phyloP scores from a whole-genome alignment of 2,329 filamentous ascomycete genomes.

The Alternaria incomplexa region DNA sequence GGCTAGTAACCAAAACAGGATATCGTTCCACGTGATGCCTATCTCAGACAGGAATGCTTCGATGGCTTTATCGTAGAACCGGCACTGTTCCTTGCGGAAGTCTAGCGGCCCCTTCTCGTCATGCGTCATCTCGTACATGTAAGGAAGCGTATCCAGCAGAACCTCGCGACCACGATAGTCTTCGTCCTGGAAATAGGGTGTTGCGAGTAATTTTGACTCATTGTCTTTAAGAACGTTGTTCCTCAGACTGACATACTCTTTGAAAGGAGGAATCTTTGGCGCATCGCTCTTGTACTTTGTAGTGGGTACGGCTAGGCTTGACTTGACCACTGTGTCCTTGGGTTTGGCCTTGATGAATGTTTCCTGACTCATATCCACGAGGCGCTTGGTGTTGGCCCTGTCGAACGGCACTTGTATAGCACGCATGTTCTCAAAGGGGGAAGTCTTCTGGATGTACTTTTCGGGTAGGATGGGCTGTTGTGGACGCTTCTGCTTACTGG shows the following conservation, averaged over 20 bases:
- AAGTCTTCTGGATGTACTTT: slow-evolving; percentile 23
- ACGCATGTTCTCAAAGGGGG: slow-evolving; percentile 32
- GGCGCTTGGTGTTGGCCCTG: not conserved
- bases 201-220: slow-evolving; percentile 48
- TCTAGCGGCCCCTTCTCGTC: slow-evolving; percentile 36
- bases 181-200: slow-evolving; percentile 42
- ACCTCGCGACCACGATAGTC: slow-evolving; percentile 17
- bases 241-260: slow-evolving; percentile 51
- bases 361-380: slow-evolving; percentile 22
- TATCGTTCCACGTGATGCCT: slow-evolving; percentile 43
- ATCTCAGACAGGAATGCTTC: slow-evolving; percentile 45
- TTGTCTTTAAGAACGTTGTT: slow-evolving; percentile 52
- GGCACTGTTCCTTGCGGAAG: slow-evolving; percentile 43
- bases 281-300: slow-evolving; percentile 26
- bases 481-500: not conserved
- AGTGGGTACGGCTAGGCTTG: slow-evolving; percentile 6
- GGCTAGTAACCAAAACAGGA: slow-evolving; percentile 51
- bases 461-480: not conserved
- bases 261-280: slow-evolving; percentile 45
- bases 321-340: slow-evolving; percentile 13
- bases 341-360: slow-evolving; percentile 17
- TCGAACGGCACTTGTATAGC: slow-evolving; percentile 19
- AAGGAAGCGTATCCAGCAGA: slow-evolving; percentile 35
- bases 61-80: slow-evolving; percentile 44
- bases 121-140: slow-evolving; percentile 34